Base-by-base conservation (phyloP, 2,329 filamentous ascomycete species). In the Penicillium sp. region DNA sequence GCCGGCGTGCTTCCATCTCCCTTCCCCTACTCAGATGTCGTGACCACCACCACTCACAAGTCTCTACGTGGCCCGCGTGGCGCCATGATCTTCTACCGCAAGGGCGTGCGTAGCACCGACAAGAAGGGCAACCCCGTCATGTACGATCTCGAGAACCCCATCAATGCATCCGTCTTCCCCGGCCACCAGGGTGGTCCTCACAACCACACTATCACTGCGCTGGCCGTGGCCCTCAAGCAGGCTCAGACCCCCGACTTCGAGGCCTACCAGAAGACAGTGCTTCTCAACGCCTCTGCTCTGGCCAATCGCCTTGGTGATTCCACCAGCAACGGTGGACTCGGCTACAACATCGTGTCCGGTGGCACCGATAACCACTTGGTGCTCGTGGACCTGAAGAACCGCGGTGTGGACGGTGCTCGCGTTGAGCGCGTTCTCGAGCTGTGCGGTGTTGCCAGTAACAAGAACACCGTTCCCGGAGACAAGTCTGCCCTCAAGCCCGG, bases 21-120 rank as follows among this genome's bases (percentile, higher is more conserved):
- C 45, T 99, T 99, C 82, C 83, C 86, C 63, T 82, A 96, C 77
- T 93, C 94, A 66, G 94, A 99, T 75, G 89, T 99, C 57, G 94
- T 99, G 69, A 99, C 94, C 63, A 99, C 94, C 63, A 99, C 94
- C 62, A 99, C 94, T 47, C 94, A 99, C 87, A 99, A 99, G 86
- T 97, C 93, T 56, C 89, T 99, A 68, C 92, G 94, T 79, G 94
- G 94, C 59, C 94, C 94, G 59, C 91, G 94, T 76, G 94, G 94
- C 73, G 94, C 94, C 75, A 99, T 99, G 94, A 99, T 99, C 81
- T 99, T 99, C 86, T 99, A 93, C 88, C 91, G 94, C 79, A 97
- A 96, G 83, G 94, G 94, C 63, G 88, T 97, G 61, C 90, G 93
- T 72, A 91, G 89, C 71, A 89, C 89, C 54, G 91, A 97, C 74